A percentile compares a stretch with the other conserved stretches of the same genome.
Evolutionary conservation across 306 rosid species (phyloP).

Genomic region (Carpinus fangiana): DNA sequence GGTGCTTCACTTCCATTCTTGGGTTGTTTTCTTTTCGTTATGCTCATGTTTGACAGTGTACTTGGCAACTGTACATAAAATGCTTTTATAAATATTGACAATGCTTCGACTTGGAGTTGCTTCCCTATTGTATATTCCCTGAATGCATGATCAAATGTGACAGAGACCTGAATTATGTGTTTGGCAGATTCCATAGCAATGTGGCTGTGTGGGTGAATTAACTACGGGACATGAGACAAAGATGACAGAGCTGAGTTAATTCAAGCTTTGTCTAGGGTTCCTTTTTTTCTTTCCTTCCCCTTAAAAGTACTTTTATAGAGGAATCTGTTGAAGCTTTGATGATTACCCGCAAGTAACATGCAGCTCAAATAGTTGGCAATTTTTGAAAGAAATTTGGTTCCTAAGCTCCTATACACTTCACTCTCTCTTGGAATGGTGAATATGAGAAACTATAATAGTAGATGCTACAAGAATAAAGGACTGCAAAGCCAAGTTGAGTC

Average conservation of each 20-base stretch:
- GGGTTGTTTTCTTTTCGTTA: slow-evolving; percentile 23
- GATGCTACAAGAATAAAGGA: too few species aligned
- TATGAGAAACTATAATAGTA: too few species aligned
- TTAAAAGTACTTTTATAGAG: too few species aligned
- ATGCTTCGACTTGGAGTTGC: slow-evolving; percentile 28
- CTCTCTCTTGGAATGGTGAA: too few species aligned
- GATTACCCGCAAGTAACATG: too few species aligned
- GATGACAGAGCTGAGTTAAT: background rate
- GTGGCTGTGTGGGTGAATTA: background rate
- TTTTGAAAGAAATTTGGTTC: too few species aligned
- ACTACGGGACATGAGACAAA: background rate
- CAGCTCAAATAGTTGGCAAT: too few species aligned
- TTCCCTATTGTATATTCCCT: slow-evolving; percentile 15
- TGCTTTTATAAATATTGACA: slow-evolving; percentile 21
- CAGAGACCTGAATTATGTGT: background rate
- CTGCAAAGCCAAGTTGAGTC: too few species aligned
- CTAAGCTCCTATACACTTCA: too few species aligned
- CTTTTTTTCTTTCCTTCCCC: too few species aligned
- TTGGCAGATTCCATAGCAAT: background rate
- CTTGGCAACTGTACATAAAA: slow-evolving; percentile 48
- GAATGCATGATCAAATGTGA: background rate
- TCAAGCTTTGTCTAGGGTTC: background rate
- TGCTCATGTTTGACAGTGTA: slow-evolving; percentile 28
- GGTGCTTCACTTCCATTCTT: background rate
- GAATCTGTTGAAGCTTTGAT: too few species aligned